phyloP scores from a whole-genome alignment of 2,329 filamentous ascomycete species.

The Mycogone perniciosa region DNA sequence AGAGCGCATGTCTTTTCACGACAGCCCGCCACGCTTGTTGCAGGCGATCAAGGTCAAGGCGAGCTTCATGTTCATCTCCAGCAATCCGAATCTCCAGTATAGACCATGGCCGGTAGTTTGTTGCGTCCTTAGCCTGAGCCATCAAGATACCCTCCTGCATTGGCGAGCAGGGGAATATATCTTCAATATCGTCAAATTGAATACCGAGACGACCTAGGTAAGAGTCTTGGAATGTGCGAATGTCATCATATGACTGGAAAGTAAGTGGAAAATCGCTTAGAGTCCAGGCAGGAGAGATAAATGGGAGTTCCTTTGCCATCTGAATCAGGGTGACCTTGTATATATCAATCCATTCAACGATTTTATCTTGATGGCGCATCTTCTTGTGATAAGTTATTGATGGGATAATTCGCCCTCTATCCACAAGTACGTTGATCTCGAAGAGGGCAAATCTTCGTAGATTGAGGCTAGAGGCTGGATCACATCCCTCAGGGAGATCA shows the following conservation, averaged over 20 bases:
- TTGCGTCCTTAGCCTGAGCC: background rate
- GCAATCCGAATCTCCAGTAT: background rate
- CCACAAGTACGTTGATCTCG: background rate
- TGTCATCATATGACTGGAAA: too few species aligned
- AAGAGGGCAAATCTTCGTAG: background rate
- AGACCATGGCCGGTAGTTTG: background rate
- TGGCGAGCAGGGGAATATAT: background rate
- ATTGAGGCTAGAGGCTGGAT: background rate
- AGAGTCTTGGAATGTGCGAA: too few species aligned
- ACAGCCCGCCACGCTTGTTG: conserved; percentile 4
- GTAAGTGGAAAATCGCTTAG: conserved; percentile 1
- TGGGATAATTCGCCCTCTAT: background rate
- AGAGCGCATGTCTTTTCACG: conserved; percentile 3
- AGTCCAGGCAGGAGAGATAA: too few species aligned
- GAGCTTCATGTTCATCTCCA: background rate
- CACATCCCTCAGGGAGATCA: background rate
- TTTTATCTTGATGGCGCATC: background rate
- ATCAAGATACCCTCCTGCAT: background rate
- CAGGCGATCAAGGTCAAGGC: background rate
- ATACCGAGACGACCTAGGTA: too few species aligned
- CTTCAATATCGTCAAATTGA: background rate
- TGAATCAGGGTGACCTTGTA: background rate
- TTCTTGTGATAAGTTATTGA: background rate
- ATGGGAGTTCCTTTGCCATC: too few species aligned
- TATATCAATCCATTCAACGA: background rate